Base-by-base conservation (phyloP, 2,329 filamentous ascomycete species). In the Penicillium sp. region DNA sequence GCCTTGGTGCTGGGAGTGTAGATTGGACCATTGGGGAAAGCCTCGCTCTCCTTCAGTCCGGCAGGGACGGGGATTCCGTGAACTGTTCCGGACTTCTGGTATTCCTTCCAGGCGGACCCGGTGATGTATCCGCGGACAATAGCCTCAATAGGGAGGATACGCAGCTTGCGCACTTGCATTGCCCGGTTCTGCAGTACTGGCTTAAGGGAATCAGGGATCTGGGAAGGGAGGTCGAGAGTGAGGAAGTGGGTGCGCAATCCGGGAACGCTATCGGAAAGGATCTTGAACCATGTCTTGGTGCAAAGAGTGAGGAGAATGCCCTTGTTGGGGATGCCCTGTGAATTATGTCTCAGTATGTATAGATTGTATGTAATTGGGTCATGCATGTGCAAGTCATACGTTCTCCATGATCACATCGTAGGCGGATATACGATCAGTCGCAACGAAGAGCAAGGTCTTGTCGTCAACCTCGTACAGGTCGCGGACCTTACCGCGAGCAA, bases 71-170 rank as follows among this genome's bases (percentile, higher is more conserved):
- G 70, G 64, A 93, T 87, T 22, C 91, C 90, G 75, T 96, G 90
- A 16, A 96, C 89, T 1, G 91, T 96, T 52, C 90, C 89, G 21
- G 77, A 81, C 63, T 83, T 81, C 71, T 85, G 78, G 78, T 95
- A 90, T 78, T 96, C 91, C 39, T 82, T 82, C 89, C 90, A 96
- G 0, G 90, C 91, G 46, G 87, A 90, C 44, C 92, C 92, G 6
- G 92, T 92, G 71, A 96, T 87, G 78, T 96, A 96, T 64, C 92
- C 92, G 56, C 91, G 87, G n/a, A 96, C 90, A 60, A 93, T 93
- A 44, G 87, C 89, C 76, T 93, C 90, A 61, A 96, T 81, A 24
- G 90, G 90, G 57, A 96, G 85, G 61, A 95, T 85, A 66, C 87
- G 84, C 56, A 91, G 81, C 62, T 85, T 86, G 60, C 87, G 85